A percentile compares a stretch with the other conserved stretches of the same genome.
These are phyloP conservation scores for Cupressus sempervirens DNA, from an alignment of 75 land plant genomes.

Conservation along the genomic window DNA sequence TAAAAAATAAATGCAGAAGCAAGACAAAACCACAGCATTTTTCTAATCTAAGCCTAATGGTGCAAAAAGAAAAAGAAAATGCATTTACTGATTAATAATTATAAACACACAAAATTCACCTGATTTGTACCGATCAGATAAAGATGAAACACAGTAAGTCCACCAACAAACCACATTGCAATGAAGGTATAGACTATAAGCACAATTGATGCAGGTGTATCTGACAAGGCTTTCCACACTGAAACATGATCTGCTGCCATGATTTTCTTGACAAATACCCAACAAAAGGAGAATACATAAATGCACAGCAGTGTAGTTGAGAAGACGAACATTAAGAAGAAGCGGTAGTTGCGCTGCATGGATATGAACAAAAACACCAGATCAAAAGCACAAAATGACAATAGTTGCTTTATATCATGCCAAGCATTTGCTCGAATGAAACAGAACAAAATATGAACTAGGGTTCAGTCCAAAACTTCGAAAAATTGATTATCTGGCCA, in stretches of 20 bases:
- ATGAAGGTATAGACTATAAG: slow-evolving; percentile 90
- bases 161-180: slow-evolving; percentile 97
- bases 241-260: slow-evolving; percentile 49
- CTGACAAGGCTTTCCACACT: slow-evolving; percentile 85
- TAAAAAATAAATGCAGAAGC: background rate
- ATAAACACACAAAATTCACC: slow-evolving; percentile 34
- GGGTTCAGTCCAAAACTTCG: background rate
- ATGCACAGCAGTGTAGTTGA: slow-evolving; percentile 87
- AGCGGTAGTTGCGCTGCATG: slow-evolving; percentile 92
- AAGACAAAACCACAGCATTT: background rate
- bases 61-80: background rate
- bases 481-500: background rate
- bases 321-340: slow-evolving; percentile 95
- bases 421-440: background rate
- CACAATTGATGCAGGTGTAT: slow-evolving; percentile 92
- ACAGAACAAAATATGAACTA: background rate
- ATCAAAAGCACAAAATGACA: background rate
- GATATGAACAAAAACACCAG: background rate
- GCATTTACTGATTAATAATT: background rate
- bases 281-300: slow-evolving; percentile 91
- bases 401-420: background rate
- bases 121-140: slow-evolving; percentile 98
- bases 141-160: slow-evolving; percentile 92
- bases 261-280: slow-evolving; percentile 72
- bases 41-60: background rate